phyloP scores from a whole-genome alignment of 1,284 basidiomycete genomes.

The Marasmius fiardii region DNA sequence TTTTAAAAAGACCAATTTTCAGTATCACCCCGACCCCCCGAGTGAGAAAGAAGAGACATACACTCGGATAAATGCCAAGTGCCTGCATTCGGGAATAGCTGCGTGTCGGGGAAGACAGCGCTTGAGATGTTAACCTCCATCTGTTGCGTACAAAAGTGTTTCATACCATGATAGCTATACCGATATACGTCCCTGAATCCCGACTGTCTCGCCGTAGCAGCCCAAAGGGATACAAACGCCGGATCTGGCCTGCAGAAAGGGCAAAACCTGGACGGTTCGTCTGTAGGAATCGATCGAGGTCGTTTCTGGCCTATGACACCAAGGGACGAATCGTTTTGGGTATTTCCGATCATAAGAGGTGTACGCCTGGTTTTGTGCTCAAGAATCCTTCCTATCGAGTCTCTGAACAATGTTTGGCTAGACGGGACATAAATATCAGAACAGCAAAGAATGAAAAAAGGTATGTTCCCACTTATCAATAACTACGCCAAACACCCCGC shows the following conservation, averaged over 20 bases:
- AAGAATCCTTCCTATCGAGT: conserved; percentile 11
- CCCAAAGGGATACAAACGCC: conserved; percentile 17
- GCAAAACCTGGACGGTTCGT: too few relatives aligned
- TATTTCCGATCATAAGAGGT: conserved; percentile 15
- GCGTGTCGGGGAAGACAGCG: conserved; percentile 17
- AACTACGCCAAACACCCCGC: conserved; percentile 5
- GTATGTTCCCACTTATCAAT: conserved; percentile 12
- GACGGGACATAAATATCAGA: too few relatives aligned
- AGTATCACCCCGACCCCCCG: neutral
- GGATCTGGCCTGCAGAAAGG: conserved; percentile 2
- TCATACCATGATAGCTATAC: conserved; percentile 12
- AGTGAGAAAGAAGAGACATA: neutral
- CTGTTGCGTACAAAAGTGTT: too few relatives aligned
- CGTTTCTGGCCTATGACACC: conserved; percentile 11
- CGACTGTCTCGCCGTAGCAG: conserved; percentile 9
- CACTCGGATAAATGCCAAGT: conserved; percentile 17
- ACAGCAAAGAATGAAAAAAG: too few relatives aligned
- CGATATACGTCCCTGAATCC: conserved; percentile 16
- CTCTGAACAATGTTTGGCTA: conserved; percentile 13
- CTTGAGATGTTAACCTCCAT: conserved; percentile 3
- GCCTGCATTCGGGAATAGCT: conserved; percentile 15
- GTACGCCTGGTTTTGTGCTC: conserved; percentile 8
- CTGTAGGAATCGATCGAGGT: conserved; percentile 6
- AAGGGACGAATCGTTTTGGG: conserved; percentile 16
- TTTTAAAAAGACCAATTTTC: neutral